Conservation (phyloP, 345 rosid species). For the Jatropha curcas region DNA sequence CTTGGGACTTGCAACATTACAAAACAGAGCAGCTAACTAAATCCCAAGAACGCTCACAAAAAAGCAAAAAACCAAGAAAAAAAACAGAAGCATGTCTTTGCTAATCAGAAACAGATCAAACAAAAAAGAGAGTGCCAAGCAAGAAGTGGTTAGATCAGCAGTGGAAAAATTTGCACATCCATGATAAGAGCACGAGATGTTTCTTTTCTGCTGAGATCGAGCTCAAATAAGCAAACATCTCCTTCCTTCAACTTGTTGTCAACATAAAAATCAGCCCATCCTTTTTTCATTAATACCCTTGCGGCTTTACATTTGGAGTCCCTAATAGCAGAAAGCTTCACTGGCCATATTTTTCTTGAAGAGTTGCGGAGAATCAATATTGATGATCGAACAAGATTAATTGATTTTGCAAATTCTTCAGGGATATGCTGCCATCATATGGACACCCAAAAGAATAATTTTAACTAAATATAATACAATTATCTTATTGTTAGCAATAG, state of each 20-base stretch:
- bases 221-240: slow-evolving; percentile 13
- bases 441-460: not conserved
- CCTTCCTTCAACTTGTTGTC: slow-evolving; percentile 5
- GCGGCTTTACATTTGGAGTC: not conserved
- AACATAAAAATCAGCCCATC: slow-evolving; percentile 1
- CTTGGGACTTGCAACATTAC: too few species aligned
- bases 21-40: too few species aligned
- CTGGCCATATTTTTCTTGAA: slow-evolving; percentile 3
- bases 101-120: not conserved
- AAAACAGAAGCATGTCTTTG: too few species aligned
- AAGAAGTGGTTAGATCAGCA: not conserved
- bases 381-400: not conserved
- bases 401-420: slow-evolving; percentile 2
- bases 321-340: not conserved
- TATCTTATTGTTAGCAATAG: too few species aligned
- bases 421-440: not conserved
- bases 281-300: not conserved
- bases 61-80: too few species aligned
- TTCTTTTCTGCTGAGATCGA: not conserved
- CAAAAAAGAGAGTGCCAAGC: too few species aligned
- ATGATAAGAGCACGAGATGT: not conserved
- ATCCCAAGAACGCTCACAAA: too few species aligned
- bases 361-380: not conserved
- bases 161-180: slow-evolving; percentile 8
- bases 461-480: not conserved